Evolutionary conservation across 202 grass and related monocot genomes (phyloP), one percentile per base, ranked within the genome.

Genomic region (Cymbopogon flexuosus): DNA sequence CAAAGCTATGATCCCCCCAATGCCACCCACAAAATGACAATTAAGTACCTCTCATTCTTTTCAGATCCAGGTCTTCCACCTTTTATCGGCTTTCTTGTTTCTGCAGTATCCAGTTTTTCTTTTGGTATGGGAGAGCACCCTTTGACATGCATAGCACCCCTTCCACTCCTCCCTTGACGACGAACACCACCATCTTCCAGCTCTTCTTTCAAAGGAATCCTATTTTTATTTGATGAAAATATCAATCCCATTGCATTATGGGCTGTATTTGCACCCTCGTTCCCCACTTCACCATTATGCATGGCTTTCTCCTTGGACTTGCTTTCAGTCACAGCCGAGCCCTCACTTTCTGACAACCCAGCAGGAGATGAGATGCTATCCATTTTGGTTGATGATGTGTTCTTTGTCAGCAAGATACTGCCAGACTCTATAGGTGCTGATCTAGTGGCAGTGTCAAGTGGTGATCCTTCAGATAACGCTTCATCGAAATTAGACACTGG

Each of bases 401-500:
- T 77, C 43, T 86, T 90, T 46, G 79, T 57, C 71, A 72, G 45
- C n/a, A 83, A 63, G 58, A 61, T n/a, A 39, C 69, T 15, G 16
- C 67, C 70, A 54, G 79, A 56, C 59, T 87, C 90, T 43, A 76
- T 10, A 72, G 60, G 65, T 78, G 69, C 39, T 77, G 91, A 73
- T 83, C 77, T 83, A 36, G 77, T 31, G 16, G 49, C 60, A 81
- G 78, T 70, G 77, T 92, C 91, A 84, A 86, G 75, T 57, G 72
- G 78, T 14, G 82, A 91, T 79, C 84, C 93, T 79, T 97, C 90
- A 62, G 86, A 82, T 54, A 83, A 62, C 41, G 83, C 58, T 79
- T 93, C 94, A 27, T 97, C 94, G 76, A 89, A 91, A 84, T 93
- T 93, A 75, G 94, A 91, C 39, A 97, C 89, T 62, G 94, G 94